phyloP scores from a whole-genome alignment of 2,329 filamentous ascomycete species.

The Fusarium beomiforme region DNA sequence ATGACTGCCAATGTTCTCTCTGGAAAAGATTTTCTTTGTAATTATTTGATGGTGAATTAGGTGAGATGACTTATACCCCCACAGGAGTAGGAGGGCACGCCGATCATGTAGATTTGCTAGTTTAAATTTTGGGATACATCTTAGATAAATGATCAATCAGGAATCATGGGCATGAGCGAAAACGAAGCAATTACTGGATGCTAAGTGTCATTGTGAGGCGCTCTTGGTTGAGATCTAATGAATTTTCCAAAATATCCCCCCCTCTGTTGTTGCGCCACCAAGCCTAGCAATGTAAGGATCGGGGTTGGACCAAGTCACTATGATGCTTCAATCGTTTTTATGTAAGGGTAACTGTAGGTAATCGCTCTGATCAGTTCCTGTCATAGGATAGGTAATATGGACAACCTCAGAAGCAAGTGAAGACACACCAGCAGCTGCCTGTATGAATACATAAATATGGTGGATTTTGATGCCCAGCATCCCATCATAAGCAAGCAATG shows the following conservation, averaged over 20 bases:
- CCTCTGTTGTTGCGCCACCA: not conserved
- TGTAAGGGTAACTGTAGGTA: not conserved
- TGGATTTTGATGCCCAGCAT: not conserved
- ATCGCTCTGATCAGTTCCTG: not conserved
- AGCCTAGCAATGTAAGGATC: not conserved
- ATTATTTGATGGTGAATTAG: conserved; percentile 43
- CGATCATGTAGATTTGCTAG: conserved; percentile 35
- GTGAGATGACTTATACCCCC: conserved; percentile 46
- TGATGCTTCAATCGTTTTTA: not conserved
- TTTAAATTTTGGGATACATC: conserved; percentile 37
- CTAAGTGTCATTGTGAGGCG: not conserved
- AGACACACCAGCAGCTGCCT: not conserved
- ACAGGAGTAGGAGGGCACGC: conserved; percentile 40
- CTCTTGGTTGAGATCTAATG: not conserved
- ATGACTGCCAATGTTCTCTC: conserved; percentile 45
- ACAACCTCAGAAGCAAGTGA: not conserved
- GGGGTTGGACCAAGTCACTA: not conserved
- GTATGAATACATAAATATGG: not conserved
- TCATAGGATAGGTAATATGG: not conserved
- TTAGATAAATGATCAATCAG: conserved; percentile 26
- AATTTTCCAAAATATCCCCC: not conserved
- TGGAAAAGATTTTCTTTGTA: conserved; percentile 44
- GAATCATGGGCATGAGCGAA: conserved; percentile 2
- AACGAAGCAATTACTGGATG: not conserved
- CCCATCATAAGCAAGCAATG: not conserved